phyloP scores from a whole-genome alignment of 2,329 filamentous ascomycete genomes.

The Colletotrichum graminicola region DNA sequence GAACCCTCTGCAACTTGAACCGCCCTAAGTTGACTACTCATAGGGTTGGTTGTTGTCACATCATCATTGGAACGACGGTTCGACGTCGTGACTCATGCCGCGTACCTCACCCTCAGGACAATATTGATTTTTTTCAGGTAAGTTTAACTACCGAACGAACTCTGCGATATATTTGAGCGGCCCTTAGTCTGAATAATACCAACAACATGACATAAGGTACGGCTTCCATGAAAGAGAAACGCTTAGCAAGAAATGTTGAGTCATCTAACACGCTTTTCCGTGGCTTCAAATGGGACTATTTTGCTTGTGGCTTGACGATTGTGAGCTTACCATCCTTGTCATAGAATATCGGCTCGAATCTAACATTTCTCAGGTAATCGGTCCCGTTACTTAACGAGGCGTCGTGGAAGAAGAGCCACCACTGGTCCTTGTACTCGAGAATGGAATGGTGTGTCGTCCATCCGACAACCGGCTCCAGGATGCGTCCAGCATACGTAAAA shows the following conservation, averaged over 20 bases:
- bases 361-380: constrained; percentile 79
- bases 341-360: constrained; percentile 81
- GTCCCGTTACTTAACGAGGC: constrained; percentile 75
- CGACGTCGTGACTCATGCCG: not conserved
- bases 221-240: not conserved
- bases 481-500: constrained; percentile 78
- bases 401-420: constrained; percentile 85
- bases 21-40: not conserved
- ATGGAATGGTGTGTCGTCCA: constrained; percentile 89
- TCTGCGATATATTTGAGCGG: not conserved
- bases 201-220: not conserved
- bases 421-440: constrained; percentile 77
- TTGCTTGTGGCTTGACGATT: constrained; percentile 27
- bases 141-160: not conserved
- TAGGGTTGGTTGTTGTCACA: not conserved
- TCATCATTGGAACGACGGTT: not conserved
- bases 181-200: not conserved
- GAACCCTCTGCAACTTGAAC: not conserved
- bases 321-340: constrained; percentile 73
- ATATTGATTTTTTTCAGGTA: not conserved
- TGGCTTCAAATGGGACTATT: not conserved
- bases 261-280: not conserved
- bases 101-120: not conserved
- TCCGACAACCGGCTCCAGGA: constrained; percentile 81
- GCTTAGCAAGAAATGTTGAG: too few relatives aligned